These are phyloP conservation scores for Gracilariopsis chorda DNA, from an alignment of 23 red algal species.

Conservation along the genomic window DNA sequence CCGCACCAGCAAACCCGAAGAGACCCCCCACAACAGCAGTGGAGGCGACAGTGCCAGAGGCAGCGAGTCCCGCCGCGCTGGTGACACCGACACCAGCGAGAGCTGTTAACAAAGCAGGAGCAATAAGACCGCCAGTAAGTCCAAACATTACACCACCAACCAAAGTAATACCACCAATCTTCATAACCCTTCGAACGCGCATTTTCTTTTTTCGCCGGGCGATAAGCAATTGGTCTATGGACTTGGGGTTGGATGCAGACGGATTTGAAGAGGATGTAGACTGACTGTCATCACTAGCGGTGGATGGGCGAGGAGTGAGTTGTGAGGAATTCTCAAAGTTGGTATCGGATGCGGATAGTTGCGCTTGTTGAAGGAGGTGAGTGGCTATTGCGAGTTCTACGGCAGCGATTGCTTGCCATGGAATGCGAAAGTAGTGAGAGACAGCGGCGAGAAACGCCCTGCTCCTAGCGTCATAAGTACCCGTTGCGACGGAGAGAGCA, in stretches of 20 bases:
- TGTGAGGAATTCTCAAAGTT: slow-evolving; percentile 9
- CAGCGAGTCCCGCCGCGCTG: slow-evolving; percentile 77
- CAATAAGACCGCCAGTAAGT: slow-evolving; percentile 90
- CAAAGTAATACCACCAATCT: slow-evolving; percentile 88
- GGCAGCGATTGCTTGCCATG: slow-evolving; percentile 56
- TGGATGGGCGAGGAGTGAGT: background rate
- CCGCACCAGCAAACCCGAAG: slow-evolving; percentile 87
- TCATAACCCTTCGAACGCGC: slow-evolving; percentile 13
- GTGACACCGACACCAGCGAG: slow-evolving; percentile 87
- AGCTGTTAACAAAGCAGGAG: slow-evolving; percentile 79
- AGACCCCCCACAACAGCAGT: slow-evolving; percentile 88
- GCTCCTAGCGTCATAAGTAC: slow-evolving; percentile 80
- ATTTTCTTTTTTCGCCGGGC: slow-evolving; percentile 28
- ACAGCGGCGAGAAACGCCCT: slow-evolving; percentile 67
- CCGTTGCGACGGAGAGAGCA: slow-evolving; percentile 50
- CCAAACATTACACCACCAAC: slow-evolving; percentile 94
- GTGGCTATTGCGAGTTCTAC: slow-evolving; percentile 83
- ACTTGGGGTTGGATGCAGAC: background rate
- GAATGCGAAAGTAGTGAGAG: slow-evolving; percentile 40
- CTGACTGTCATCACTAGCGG: background rate
- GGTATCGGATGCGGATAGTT: background rate
- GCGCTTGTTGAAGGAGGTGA: slow-evolving; percentile 67
- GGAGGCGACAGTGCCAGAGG: slow-evolving; percentile 82
- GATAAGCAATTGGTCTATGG: slow-evolving; percentile 45
- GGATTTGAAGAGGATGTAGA: background rate